These are phyloP conservation scores for Colletotrichum scovillei DNA, from an alignment of 2,329 filamentous ascomycete genomes.

Conservation along the genomic window DNA sequence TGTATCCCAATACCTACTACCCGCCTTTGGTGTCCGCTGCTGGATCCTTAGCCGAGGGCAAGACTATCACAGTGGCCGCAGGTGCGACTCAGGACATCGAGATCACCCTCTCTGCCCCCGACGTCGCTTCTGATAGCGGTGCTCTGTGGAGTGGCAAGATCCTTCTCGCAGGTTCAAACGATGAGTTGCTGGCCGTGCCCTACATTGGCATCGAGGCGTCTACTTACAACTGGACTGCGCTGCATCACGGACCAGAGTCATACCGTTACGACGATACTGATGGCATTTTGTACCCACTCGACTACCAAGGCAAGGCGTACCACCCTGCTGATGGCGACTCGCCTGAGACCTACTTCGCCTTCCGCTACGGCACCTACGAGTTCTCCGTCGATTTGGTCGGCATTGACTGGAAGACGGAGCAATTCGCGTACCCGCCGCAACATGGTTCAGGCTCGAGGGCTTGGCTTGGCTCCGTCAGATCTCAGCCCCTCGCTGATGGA, in stretches of 20 bases:
- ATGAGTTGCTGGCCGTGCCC: constrained; percentile 35
- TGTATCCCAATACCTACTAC: constrained; percentile 33
- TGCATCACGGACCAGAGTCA: constrained; percentile 31
- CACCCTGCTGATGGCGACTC: constrained; percentile 33
- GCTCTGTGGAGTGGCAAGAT: constrained; percentile 40
- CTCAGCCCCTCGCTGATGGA: neutral
- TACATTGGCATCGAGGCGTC: constrained; percentile 40
- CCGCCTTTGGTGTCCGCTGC: constrained; percentile 19
- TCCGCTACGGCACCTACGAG: constrained; percentile 38
- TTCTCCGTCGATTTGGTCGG: constrained; percentile 38
- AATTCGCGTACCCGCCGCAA: constrained; percentile 34
- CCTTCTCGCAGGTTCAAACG: constrained; percentile 35
- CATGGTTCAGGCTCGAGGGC: constrained; percentile 20
- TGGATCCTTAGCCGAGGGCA: constrained; percentile 22
- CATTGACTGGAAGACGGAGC: constrained; percentile 29
- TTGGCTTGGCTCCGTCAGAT: constrained; percentile 33
- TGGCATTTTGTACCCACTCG: constrained; percentile 35
- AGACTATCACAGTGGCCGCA: constrained; percentile 5
- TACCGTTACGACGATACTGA: constrained; percentile 34
- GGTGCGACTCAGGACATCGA: constrained; percentile 18
- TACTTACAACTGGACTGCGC: constrained; percentile 38
- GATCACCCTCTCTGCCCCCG: constrained; percentile 23
- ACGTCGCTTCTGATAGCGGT: constrained; percentile 31
- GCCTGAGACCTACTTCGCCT: constrained; percentile 37
- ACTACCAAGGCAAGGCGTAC: constrained; percentile 30